Percentiles rank a stretch among this genome's conserved stretches.
These are phyloP conservation scores for Geoglossum glabrum DNA, from an alignment of 495 filamentous ascomycete genomes.

Conservation along the genomic window DNA sequence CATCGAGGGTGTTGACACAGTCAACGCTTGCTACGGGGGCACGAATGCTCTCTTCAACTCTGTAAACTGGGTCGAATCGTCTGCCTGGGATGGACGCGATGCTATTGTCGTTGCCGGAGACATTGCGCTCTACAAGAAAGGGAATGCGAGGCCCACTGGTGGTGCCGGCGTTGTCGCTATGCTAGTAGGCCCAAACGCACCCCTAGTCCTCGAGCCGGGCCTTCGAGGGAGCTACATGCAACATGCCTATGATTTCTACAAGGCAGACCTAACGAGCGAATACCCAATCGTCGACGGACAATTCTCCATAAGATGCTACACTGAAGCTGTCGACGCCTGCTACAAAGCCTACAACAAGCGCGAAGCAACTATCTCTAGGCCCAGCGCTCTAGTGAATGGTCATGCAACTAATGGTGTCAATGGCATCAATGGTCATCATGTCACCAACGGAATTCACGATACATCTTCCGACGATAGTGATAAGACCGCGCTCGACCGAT, in stretches of 20 bases:
- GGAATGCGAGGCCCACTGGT: slow-evolving; percentile 82
- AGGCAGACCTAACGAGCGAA: slow-evolving; percentile 93
- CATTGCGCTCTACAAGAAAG: slow-evolving; percentile 96
- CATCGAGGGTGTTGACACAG: slow-evolving; percentile 85
- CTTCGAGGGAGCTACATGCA: slow-evolving; percentile 81
- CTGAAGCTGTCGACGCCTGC: slow-evolving; percentile 80
- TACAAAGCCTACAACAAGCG: slow-evolving; percentile 89
- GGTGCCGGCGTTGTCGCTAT: slow-evolving; percentile 90
- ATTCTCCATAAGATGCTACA: slow-evolving; percentile 89
- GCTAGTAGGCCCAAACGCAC: slow-evolving; percentile 83
- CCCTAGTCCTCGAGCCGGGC: slow-evolving; percentile 77
- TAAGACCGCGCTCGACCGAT: slow-evolving; percentile 67
- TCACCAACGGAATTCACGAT: slow-evolving; percentile 31
- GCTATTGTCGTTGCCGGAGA: slow-evolving; percentile 89
- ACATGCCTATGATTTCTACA: slow-evolving; percentile 98
- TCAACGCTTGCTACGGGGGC: slow-evolving; percentile 97
- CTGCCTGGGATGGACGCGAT: slow-evolving; percentile 89
- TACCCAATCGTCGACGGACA: slow-evolving; percentile 96
- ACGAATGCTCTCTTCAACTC: slow-evolving; percentile 96
- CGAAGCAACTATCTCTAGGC: slow-evolving; percentile 35
- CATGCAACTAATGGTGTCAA: slow-evolving; percentile 14
- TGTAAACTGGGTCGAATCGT: slow-evolving; percentile 96
- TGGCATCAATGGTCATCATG: slow-evolving; percentile 16
- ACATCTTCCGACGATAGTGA: slow-evolving; percentile 23
- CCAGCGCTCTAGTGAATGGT: slow-evolving; percentile 23